These are phyloP conservation scores for Sutorius eximius DNA, from an alignment of 1,284 basidiomycete species.

Conservation along the genomic window DNA sequence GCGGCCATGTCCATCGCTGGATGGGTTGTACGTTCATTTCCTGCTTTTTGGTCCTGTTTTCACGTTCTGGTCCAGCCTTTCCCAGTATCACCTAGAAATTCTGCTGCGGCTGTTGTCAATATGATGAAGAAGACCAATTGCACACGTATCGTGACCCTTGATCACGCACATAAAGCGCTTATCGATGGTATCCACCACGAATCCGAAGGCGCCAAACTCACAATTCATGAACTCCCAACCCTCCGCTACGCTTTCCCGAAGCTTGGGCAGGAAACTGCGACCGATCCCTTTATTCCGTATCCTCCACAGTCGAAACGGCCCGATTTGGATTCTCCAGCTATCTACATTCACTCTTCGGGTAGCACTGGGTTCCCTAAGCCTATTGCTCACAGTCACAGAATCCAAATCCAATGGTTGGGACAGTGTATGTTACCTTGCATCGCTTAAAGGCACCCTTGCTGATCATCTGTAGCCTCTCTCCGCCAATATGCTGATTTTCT, in stretches of 20 bases:
- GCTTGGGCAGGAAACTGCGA: conserved; percentile 30
- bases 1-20: conserved; percentile 34
- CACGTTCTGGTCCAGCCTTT: conserved; percentile 33
- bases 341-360: conserved; percentile 41
- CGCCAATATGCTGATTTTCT: not conserved
- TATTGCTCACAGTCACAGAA: conserved; percentile 28
- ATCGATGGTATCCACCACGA: conserved; percentile 26
- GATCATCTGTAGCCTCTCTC: conserved; percentile 5
- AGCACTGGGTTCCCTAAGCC: conserved; percentile 41
- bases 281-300: conserved; percentile 33
- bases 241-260: conserved; percentile 33
- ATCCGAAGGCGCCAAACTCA: not conserved
- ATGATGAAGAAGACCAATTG: conserved; percentile 35
- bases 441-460: not conserved
- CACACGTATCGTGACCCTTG: conserved; percentile 33
- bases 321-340: conserved; percentile 18
- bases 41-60: not conserved
- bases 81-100: conserved; percentile 36
- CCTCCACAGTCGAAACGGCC: conserved; percentile 17
- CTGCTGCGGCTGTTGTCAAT: conserved; percentile 30
- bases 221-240: conserved; percentile 33
- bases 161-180: conserved; percentile 24
- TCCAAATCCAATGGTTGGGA: conserved; percentile 27
- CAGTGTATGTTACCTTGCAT: conserved; percentile 15
- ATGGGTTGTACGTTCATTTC: conserved; percentile 8